These are phyloP conservation scores for Parathielavia appendiculata DNA, from an alignment of 495 filamentous ascomycete species.

Conservation along the genomic window DNA sequence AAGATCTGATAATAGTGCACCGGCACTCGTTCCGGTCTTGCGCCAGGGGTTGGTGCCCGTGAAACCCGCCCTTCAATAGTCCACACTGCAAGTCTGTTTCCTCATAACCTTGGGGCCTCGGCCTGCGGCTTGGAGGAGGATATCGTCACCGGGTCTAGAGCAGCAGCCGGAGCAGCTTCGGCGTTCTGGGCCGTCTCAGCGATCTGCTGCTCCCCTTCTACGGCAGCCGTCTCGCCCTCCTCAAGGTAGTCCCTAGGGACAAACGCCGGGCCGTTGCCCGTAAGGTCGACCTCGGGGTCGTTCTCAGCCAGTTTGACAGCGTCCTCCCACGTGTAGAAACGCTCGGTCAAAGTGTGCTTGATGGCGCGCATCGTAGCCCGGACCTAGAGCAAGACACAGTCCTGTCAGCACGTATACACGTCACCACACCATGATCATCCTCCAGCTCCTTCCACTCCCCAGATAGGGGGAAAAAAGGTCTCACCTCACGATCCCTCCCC, in stretches of 20 bases:
- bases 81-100: neutral
- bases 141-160: constrained; percentile 19
- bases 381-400: constrained; percentile 44
- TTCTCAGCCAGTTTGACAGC: constrained; percentile 63
- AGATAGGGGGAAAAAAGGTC: constrained; percentile 20
- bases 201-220: constrained; percentile 8
- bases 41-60: neutral
- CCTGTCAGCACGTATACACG: neutral
- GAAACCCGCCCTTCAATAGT: neutral
- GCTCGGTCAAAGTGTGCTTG: constrained; percentile 77
- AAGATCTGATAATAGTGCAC: constrained; percentile 9
- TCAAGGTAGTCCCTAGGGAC: constrained; percentile 40
- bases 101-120: constrained; percentile 26
- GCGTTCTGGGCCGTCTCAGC: constrained; percentile 6
- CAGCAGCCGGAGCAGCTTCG: constrained; percentile 2
- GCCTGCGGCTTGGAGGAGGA: constrained; percentile 17
- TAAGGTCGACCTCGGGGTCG: constrained; percentile 61
- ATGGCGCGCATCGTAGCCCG: constrained; percentile 68
- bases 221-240: constrained; percentile 20
- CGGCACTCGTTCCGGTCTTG: neutral
- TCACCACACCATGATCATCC: neutral
- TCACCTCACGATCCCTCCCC: constrained; percentile 57
- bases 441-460: neutral
- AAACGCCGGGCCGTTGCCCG: constrained; percentile 45
- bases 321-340: constrained; percentile 86